Evolutionary conservation across 345 rosid species (phyloP), one percentile per base, ranked within the genome.

Genomic region (Rhodamnia argentea): DNA sequence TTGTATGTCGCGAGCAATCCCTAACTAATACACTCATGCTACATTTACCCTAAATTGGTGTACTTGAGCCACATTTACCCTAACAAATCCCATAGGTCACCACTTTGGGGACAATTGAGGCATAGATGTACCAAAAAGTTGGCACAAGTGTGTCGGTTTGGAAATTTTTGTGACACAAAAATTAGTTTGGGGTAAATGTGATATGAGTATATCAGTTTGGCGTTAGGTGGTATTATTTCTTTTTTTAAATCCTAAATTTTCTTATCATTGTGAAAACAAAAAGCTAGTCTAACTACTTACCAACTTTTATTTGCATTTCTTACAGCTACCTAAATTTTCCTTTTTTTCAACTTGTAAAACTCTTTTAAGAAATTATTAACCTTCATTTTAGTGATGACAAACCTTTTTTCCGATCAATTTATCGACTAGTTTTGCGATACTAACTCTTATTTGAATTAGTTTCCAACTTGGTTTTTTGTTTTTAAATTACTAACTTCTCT

Each of bases 21-120:
- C 52, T 10, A 51, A 27, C 4, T 0, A 0, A 6, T 60, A 27
- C 2, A 60, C 37, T 7, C 5, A 0, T 27, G 0, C 2, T 13
- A 27, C 1, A 60, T 14, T 27, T 7, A 27, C 16, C 0, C 5
- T 0, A 15, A 62, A 29, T 7, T 7, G 23, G 12, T 62, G 75
- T 62, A 62, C 42, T 6, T 62, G 5, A 7, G 22, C 42, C 42
- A 6, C 42, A 62, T 3, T 29, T 4, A 29, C 0, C 6, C 75
- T 5, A 10, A 13, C 27, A 62, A 4, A 62, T 18, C 42, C 27
- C 0, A 2, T 0, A 13, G 32, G 29, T 62, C 16, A 29, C 75
- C 10, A 62, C 23, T 29, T 62, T 62, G 3, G 12, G 22, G 16
- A 29, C 5, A 62, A 62, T 62, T 62, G 42, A 29, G 23, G 22